phyloP scores from a whole-genome alignment of 2,329 filamentous ascomycete species.

The Xylariaceae sp. region DNA sequence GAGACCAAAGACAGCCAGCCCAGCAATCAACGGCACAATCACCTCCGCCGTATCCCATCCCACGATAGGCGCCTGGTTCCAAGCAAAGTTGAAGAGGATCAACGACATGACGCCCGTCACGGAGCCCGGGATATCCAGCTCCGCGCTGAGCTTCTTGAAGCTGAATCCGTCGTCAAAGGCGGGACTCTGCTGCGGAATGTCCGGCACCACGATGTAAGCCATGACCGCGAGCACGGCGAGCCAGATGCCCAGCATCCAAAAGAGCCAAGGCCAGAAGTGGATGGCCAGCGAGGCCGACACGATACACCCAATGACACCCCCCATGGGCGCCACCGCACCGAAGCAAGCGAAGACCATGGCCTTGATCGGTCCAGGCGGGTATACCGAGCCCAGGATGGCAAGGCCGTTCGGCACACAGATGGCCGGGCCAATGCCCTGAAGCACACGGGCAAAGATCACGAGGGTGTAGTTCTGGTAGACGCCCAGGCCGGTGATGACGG shows the following conservation, averaged over 20 bases:
- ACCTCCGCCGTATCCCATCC: slow-evolving; percentile 49
- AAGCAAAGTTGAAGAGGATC: slow-evolving; percentile 53
- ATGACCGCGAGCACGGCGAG: slow-evolving; percentile 19
- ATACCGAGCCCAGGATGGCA: slow-evolving; percentile 43
- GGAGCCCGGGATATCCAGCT: slow-evolving; percentile 25
- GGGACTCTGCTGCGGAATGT: slow-evolving; percentile 19
- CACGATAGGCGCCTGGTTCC: slow-evolving; percentile 52
- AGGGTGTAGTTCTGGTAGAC: slow-evolving; percentile 35
- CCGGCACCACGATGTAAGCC: slow-evolving; percentile 23
- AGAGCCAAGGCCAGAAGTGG: slow-evolving; percentile 29
- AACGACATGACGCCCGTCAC: slow-evolving; percentile 43
- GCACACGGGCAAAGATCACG: slow-evolving; percentile 38
- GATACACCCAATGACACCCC: slow-evolving; percentile 20
- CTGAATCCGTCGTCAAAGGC: slow-evolving; percentile 15
- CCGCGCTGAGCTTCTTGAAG: slow-evolving; percentile 16
- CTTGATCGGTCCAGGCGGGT: slow-evolving; percentile 35
- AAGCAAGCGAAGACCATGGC: slow-evolving; percentile 29
- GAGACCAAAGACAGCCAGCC: slow-evolving; percentile 40
- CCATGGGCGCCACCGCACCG: slow-evolving; percentile 27
- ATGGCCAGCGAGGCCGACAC: slow-evolving; percentile 22
- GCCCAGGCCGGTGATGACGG: slow-evolving; percentile 38
- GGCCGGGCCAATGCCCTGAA: slow-evolving; percentile 46
- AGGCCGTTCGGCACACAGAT: slow-evolving; percentile 49
- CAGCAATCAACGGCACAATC: slow-evolving; percentile 46
- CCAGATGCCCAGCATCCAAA: slow-evolving; percentile 23